phyloP scores from a whole-genome alignment of 331 rosid species.

The Ulmus americana region DNA sequence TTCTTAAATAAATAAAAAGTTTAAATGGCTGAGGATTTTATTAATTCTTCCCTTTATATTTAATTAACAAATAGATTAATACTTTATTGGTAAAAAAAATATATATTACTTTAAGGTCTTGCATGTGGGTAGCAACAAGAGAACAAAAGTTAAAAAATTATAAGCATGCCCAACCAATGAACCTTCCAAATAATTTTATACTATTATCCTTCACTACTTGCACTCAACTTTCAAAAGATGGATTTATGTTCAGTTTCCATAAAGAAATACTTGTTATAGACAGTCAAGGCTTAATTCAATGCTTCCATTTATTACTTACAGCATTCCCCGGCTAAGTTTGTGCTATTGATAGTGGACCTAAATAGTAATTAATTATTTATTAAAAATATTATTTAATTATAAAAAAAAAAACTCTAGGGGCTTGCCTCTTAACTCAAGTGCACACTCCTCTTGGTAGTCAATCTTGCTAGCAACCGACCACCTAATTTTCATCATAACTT shows the following conservation, averaged over 20 bases:
- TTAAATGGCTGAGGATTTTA: too few species aligned
- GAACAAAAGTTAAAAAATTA: constrained; percentile 18
- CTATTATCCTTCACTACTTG: constrained; percentile 3
- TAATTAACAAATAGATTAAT: background rate
- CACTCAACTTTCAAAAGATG: constrained; percentile 16
- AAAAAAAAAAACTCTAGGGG: background rate
- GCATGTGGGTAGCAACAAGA: constrained; percentile 41
- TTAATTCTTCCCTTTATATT: too few species aligned
- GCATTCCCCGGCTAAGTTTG: constrained; percentile 24
- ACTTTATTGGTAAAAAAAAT: constrained; percentile 27
- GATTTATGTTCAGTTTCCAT: constrained; percentile 18
- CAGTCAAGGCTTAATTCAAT: constrained; percentile 6
- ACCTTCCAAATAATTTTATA: constrained; percentile 15
- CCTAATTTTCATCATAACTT: constrained; percentile 5
- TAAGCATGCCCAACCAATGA: constrained; percentile 22
- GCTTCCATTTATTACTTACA: background rate
- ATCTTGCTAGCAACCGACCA: background rate
- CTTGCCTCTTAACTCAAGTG: constrained; percentile 6
- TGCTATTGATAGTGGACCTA: constrained; percentile 11
- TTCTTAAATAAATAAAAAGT: too few species aligned
- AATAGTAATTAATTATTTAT: background rate
- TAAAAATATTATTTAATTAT: background rate
- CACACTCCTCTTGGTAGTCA: background rate
- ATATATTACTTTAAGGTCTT: constrained; percentile 17
- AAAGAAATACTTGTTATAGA: constrained; percentile 12